These are phyloP conservation scores for Nitzschia palea DNA, from an alignment of 108 stramenopile species.

Conservation along the genomic window DNA sequence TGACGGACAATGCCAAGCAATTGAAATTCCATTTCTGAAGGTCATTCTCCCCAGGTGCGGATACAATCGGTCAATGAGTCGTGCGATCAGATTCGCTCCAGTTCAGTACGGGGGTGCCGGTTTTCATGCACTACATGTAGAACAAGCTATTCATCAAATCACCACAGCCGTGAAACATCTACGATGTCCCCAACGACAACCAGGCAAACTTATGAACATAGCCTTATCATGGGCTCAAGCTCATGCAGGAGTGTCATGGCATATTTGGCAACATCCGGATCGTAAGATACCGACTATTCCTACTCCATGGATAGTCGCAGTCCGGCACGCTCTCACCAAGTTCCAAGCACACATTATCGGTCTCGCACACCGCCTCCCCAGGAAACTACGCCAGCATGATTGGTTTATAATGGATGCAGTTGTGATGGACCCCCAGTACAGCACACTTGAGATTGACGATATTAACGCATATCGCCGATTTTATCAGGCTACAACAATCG, in stretches of 20 bases:
- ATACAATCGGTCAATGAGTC: neutral
- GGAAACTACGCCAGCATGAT: neutral
- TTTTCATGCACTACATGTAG: neutral
- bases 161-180: no score
- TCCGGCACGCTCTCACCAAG: neutral
- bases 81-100: neutral
- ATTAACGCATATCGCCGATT: neutral
- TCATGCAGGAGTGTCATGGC: no score
- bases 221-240: neutral
- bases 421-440: neutral
- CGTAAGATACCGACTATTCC: neutral
- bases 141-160: neutral
- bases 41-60: neutral
- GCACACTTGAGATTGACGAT: neutral
- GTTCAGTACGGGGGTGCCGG: neutral
- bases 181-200: neutral
- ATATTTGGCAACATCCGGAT: neutral
- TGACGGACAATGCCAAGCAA: no score
- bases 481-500: neutral
- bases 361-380: neutral
- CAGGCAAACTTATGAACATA: neutral
- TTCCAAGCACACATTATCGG: neutral
- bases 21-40: no score
- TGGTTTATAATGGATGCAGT: neutral
- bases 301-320: neutral